Percentiles rank a stretch among this genome's conserved stretches.
These are phyloP conservation scores for Echinochloa phyllopogon DNA, from an alignment of 176 grass and related monocot genomes.

Conservation along the genomic window DNA sequence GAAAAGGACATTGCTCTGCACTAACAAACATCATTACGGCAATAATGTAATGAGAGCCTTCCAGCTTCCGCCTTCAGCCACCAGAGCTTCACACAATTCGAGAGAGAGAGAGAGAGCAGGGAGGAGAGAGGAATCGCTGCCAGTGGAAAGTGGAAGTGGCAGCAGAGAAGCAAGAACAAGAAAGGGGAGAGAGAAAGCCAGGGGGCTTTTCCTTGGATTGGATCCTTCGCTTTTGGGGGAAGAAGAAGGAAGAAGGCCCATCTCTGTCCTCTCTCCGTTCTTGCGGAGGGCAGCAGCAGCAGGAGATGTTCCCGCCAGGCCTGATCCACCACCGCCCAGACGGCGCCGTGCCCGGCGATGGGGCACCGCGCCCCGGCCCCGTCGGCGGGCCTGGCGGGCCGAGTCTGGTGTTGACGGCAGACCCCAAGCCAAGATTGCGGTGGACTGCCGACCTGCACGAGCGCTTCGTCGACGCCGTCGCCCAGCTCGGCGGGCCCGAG, in stretches of 20 bases:
- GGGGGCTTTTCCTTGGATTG: constrained; percentile 53
- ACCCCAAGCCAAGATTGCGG: constrained; percentile 90
- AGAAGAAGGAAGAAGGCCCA: background rate
- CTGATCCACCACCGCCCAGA: constrained; percentile 61
- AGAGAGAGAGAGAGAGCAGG: background rate
- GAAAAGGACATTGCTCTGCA: constrained; percentile 46
- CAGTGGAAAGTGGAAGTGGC: constrained; percentile 42
- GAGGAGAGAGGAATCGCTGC: constrained; percentile 25
- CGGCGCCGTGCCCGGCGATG: constrained; percentile 38
- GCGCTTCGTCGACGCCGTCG: constrained; percentile 96
- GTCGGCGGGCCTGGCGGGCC: constrained; percentile 39
- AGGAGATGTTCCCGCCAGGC: constrained; percentile 62
- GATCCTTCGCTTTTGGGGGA: constrained; percentile 52
- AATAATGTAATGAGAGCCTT: constrained; percentile 21
- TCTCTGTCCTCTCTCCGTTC: background rate
- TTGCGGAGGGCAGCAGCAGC: constrained; percentile 6
- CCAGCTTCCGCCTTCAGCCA: constrained; percentile 25
- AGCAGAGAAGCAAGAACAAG: constrained; percentile 48
- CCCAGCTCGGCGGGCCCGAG: constrained; percentile 96
- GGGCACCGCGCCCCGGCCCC: constrained; percentile 22
- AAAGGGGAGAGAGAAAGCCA: constrained; percentile 46
- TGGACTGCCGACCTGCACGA: constrained; percentile 99
- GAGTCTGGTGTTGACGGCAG: constrained; percentile 87
- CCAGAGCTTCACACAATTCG: background rate
- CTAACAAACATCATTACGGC: constrained; percentile 25